These are phyloP conservation scores for Rhodamnia rubescens DNA, from an alignment of 345 rosid genomes.

Conservation along the genomic window DNA sequence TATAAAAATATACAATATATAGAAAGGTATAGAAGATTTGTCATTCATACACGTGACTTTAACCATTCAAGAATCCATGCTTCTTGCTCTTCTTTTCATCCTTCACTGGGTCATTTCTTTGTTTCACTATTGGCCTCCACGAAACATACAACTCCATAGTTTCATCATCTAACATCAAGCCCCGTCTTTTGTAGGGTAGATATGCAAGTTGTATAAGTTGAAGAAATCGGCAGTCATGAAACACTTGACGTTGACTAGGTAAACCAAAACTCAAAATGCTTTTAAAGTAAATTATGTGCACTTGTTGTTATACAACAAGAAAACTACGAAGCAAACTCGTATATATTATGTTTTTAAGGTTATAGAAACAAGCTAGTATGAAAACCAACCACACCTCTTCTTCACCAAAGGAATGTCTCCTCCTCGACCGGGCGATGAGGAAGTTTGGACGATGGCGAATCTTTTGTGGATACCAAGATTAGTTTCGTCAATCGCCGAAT, in stretches of 20 bases:
- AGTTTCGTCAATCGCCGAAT: slow-evolving; percentile 88
- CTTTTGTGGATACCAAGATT: slow-evolving; percentile 89
- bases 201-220: slow-evolving; percentile 67
- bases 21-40: neutral
- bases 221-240: neutral
- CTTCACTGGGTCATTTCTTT: slow-evolving; percentile 41
- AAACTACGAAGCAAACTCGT: neutral
- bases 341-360: neutral
- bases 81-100: slow-evolving; percentile 85
- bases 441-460: slow-evolving; percentile 61
- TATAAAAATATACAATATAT: neutral
- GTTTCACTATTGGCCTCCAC: slow-evolving; percentile 56
- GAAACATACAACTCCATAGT: slow-evolving; percentile 72
- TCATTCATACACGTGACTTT: slow-evolving; percentile 58
- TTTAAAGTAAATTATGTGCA: neutral
- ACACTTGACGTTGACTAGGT: neutral
- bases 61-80: slow-evolving; percentile 94
- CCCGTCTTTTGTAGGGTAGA: slow-evolving; percentile 91
- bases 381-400: slow-evolving; percentile 59
- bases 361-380: neutral
- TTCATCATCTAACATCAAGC: slow-evolving; percentile 86
- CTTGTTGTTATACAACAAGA: neutral
- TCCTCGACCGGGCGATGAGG: slow-evolving; percentile 72
- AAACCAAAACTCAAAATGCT: neutral
- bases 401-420: slow-evolving; percentile 99